Conservation (phyloP, 306 rosid species). For the Quercus cerris region DNA sequence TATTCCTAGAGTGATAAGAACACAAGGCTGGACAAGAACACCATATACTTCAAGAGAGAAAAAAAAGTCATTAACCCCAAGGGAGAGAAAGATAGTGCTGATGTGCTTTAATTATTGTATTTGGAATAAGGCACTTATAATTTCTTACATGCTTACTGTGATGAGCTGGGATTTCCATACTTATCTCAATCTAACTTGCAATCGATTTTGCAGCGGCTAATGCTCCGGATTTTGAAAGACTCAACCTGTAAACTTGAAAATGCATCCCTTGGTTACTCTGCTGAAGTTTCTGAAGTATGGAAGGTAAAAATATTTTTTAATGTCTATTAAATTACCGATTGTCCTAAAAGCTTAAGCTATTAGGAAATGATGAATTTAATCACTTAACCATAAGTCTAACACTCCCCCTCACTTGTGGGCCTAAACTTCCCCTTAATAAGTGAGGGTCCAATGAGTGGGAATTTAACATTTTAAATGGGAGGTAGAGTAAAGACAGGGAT, state of each 20-base stretch:
- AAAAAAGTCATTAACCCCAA: not conserved
- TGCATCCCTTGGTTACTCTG: slow-evolving; percentile 23
- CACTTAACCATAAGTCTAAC: too few species aligned
- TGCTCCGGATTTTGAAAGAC: slow-evolving; percentile 49
- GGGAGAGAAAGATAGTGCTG: not conserved
- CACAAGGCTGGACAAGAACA: not conserved
- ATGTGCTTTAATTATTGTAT: not conserved
- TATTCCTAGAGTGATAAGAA: not conserved
- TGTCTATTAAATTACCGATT: not conserved
- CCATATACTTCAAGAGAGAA: not conserved
- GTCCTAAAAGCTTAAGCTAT: too few species aligned
- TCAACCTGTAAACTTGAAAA: slow-evolving; percentile 7
- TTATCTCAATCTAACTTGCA: slow-evolving; percentile 4
- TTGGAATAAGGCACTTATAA: not conserved
- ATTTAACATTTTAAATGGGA: too few species aligned
- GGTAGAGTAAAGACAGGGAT: too few species aligned
- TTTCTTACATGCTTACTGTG: not conserved
- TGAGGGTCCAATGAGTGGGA: too few species aligned
- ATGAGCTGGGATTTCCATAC: slow-evolving; percentile 16
- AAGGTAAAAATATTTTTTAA: slow-evolving; percentile 43
- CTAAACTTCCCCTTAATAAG: too few species aligned
- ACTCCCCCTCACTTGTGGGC: too few species aligned
- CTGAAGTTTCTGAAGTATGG: slow-evolving; percentile 38
- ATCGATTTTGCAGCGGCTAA: slow-evolving; percentile 54
- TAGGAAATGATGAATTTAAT: too few species aligned